These are phyloP conservation scores for Microstegium vimineum DNA, from an alignment of 176 grass and related monocot genomes.

Conservation along the genomic window DNA sequence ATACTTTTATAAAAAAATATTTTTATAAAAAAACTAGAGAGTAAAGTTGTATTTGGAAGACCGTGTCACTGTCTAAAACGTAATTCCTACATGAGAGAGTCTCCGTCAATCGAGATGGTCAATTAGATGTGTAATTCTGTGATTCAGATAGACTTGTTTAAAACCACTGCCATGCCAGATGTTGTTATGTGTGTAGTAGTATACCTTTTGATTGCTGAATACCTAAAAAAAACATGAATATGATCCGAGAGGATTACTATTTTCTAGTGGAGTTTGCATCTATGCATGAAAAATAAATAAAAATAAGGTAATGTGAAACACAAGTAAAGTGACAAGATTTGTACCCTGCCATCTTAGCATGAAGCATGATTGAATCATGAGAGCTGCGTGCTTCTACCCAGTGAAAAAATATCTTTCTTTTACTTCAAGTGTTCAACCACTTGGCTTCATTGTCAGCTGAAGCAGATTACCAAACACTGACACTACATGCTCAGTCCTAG, in stretches of 20 bases:
- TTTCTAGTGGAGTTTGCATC: neutral
- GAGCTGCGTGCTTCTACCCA: neutral
- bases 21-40: too few species aligned
- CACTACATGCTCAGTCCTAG: neutral
- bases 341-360: neutral
- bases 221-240: too few species aligned
- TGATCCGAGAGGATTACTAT: neutral
- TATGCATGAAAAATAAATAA: neutral
- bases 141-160: neutral
- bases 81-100: too few species aligned
- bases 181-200: neutral
- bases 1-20: too few species aligned
- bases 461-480: too few species aligned
- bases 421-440: neutral
- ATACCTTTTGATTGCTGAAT: too few species aligned
- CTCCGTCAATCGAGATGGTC: neutral
- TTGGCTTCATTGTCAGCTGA: neutral
- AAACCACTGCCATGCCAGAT: neutral
- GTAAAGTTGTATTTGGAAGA: too few species aligned
- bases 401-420: neutral
- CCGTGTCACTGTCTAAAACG: too few species aligned
- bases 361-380: slow-evolving; percentile 13
- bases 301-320: neutral
- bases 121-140: too few species aligned
- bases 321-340: slow-evolving; percentile 6